Evolutionary conservation across 2,329 filamentous ascomycete species (phyloP), one percentile per base, ranked within the genome.

Genomic region (Neonectria magnoliae): DNA sequence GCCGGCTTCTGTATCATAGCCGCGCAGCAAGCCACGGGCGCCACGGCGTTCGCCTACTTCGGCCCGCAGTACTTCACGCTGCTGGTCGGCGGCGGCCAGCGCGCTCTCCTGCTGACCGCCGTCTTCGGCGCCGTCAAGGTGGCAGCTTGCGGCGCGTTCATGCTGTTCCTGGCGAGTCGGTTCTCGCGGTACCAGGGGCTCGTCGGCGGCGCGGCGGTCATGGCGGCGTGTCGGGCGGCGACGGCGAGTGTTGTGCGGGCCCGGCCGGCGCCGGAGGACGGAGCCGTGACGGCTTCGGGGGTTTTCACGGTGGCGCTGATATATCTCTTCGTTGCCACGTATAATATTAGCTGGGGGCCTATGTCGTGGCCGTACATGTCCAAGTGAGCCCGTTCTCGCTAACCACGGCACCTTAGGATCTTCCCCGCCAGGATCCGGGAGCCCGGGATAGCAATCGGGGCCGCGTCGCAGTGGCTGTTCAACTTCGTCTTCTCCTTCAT

Each of bases 381-480:
- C 4, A 81, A 84, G 78, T 78, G 33, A 72, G 68, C 71, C 72
- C 9, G 10, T 13, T 10, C 25, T 4, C 5, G 14, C 44, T 51
- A 58, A 50, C 29, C 2, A 31, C 18, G 33, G 14, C n/a, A 1
- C 14, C 13, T 42, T 8, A 88, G 91, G 75, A 91, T 91, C 65
- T 88, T 88, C 0, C 86, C 86, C 8, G 85, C 87, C 0, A 81
- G 89, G 20, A 80, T 91, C 5, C 79, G 89, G 44, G 85, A 84
- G 16, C 79, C 89, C 64, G 90, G 90, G 69, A 88, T 91, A 7
- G 83, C 87, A 1, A 81, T 90, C 47, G 88, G 85, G 0, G 87
- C 88, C 1, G 85, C 87, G 1, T 88, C 86, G 1, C 88, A 91
- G 71, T 90, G 88, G 88, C 73, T 91, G 4, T 90, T 91, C 76